Evolutionary conservation across 78 protist genomes (phyloP), one percentile per base, ranked within the genome.

Genomic region (Paulinella micropora): DNA sequence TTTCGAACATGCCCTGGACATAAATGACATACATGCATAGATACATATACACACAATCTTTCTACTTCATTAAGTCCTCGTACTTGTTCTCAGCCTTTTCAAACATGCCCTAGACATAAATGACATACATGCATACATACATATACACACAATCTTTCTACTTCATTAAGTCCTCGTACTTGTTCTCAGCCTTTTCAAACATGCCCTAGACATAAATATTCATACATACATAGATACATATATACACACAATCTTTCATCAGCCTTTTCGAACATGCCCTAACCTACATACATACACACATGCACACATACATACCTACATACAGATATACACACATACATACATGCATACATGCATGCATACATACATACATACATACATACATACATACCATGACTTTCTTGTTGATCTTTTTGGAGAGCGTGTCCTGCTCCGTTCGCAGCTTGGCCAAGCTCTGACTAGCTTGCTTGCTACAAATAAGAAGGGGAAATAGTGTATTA

Each of bases 21-120:
- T n/a, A n/a, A n/a, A n/a, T n/a, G n/a, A n/a, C n/a, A n/a, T n/a
- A n/a, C n/a, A n/a, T n/a, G n/a, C n/a, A n/a, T n/a, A n/a, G n/a
- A n/a, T n/a, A n/a, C n/a, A n/a, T n/a, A n/a, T n/a, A n/a, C 34
- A 31, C 3, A 4, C 3, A 6, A 6, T 83, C 81, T 92, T 92
- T 91, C 92, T 97, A 96, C 0, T 34, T 40, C 85, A 93, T 34
- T 28, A 98, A 89, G 34, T 97, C 98, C 15, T 85, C n/a, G 93
- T 93, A 95, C 83, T 98, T 98, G 40, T 89, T 64, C 91, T 96
- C 96, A 4, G 94, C 95, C 82, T 34, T 90, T 29, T 92, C 93
- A 40, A 85, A 91, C 92, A 92, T 87, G 39, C 91, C 81, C 91
- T n/a, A n/a, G n/a, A n/a, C n/a, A n/a, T n/a, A n/a, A n/a, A n/a